Base-by-base conservation (phyloP, 106 monocot species). In the Gastrodia elata region DNA sequence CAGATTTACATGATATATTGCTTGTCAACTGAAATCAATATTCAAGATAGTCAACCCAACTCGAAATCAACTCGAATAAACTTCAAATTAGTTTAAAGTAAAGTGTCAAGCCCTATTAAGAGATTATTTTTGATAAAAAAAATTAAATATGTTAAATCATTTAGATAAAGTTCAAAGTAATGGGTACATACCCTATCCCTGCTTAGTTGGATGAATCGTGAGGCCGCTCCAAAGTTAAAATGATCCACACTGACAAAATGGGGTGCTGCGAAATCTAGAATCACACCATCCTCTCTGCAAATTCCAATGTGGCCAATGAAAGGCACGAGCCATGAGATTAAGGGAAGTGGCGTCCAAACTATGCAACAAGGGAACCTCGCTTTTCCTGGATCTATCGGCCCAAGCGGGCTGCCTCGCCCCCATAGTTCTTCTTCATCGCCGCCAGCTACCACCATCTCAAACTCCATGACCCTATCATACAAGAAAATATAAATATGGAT, bases 241-340 rank as follows among this genome's bases (percentile, higher is more conserved):
- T 97, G 49, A 58, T 92, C 92, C 32, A 97, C 96, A 30, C 86
- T 90, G 3, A 97, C 87, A 77, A 92, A 97, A 67, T 97, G 79
- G 24, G 96, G 96, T 11, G 90, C 92, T 3, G 92, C 90, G 73
- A 97, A 97, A 71, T 97, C 96, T 77, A 97, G 73, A 73, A 97
- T 97, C 27, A 92, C 88, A 32, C 96, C 96, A 83, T 97, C 96
- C 65, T 97, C 96, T 82, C 96, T 90, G 77, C 90, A 88, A 24
- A 92, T 97, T 38, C 96, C 92, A 16, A 92, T 70, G 77, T 97
- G 96, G 15, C 96, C 96, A 34, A 97, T 83, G 80, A 92, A 92
- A 71, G 96, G 96, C 44, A 97, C 77, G 34, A 97, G 56, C 92
- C 96, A 97, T n/a, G 92, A 84, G 65, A 97, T 88, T 13, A 97